A percentile compares a stretch with the other conserved stretches of the same genome.
Conservation (phyloP, 2,329 filamentous ascomycete genomes). For the Cladosporium phlei region DNA sequence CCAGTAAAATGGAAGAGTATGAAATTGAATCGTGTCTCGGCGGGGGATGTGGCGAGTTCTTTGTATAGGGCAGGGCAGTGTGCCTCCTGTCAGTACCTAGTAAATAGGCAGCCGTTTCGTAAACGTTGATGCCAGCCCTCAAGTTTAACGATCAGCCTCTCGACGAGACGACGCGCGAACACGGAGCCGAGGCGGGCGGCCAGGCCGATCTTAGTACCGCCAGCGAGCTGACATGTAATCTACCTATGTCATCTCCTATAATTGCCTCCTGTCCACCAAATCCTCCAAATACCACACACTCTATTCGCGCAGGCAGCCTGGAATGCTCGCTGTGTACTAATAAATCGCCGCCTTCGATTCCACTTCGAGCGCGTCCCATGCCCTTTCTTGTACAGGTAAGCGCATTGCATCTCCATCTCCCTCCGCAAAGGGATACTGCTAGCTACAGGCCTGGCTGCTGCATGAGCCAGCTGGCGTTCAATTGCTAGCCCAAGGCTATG, state of each 20-base stretch:
- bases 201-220: too few relatives aligned
- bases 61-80: too few relatives aligned
- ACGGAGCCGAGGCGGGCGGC: too few relatives aligned
- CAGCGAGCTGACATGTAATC: constrained; percentile 2
- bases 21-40: too few relatives aligned
- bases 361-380: neutral
- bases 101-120: too few relatives aligned
- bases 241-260: neutral
- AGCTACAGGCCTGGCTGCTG: neutral
- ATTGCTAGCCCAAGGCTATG: too few relatives aligned
- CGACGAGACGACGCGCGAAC: too few relatives aligned
- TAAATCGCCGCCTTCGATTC: constrained; percentile 1
- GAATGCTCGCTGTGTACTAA: constrained; percentile 8
- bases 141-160: too few relatives aligned
- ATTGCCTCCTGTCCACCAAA: neutral
- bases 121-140: too few relatives aligned
- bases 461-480: constrained; percentile 6
- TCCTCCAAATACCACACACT: neutral
- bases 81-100: too few relatives aligned
- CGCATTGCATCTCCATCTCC: neutral
- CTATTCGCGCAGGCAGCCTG: constrained; percentile 1
- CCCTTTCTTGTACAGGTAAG: constrained; percentile 10
- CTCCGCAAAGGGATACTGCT: constrained; percentile 5
- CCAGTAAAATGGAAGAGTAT: too few relatives aligned
- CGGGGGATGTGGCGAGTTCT: too few relatives aligned